Evolutionary conservation across 306 rosid genomes (phyloP), one percentile per base, ranked within the genome.

Genomic region (Cucumis hystrix): DNA sequence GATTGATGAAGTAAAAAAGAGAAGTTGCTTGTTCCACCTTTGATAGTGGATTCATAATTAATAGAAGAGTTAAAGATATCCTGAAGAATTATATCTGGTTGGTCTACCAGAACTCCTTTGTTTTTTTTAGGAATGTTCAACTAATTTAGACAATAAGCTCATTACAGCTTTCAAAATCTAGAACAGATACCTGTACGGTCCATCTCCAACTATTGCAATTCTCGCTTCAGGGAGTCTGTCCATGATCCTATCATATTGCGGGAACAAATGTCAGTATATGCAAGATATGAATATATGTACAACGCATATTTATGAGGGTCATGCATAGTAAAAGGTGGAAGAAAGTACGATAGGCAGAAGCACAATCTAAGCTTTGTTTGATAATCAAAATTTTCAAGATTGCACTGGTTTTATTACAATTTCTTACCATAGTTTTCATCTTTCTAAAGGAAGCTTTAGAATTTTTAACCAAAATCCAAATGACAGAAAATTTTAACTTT

Each of bases 161-260:
- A 20, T 30, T 28, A 35, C 16, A 54, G 25, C 15, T 9, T 39
- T 30, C 10, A 52, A 66, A 57, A 17, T n/a, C 39, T 14, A 51
- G 21, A 51, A 20, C 66, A 65, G 10, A 66, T 87, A 92, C 99
- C 97, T 96, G 87, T 92, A 91, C 0, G 98, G 99, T 11, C 99
- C 99, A 80, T 96, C 99, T 77, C 99, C 99, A 67, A 96, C 41
- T 20, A 96, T 89, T 74, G 98, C 99, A 74, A 96, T 91, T 64
- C 94, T 88, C 5, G 91, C 98, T 60, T 87, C 94, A 2, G 99
- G 98, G 83, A 96, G 99, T 75, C 79, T 79, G 74, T 96, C 98
- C 99, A 96, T 92, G 80, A 92, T 67, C 47, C 98, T 95, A 92
- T 80, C 55, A 78, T 79, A 81, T 14, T 80, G 83, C 41, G 77